Evolutionary conservation across 371 early-diverging fungal genomes (phyloP).

Genomic region (Actinomortierella ambigua): DNA sequence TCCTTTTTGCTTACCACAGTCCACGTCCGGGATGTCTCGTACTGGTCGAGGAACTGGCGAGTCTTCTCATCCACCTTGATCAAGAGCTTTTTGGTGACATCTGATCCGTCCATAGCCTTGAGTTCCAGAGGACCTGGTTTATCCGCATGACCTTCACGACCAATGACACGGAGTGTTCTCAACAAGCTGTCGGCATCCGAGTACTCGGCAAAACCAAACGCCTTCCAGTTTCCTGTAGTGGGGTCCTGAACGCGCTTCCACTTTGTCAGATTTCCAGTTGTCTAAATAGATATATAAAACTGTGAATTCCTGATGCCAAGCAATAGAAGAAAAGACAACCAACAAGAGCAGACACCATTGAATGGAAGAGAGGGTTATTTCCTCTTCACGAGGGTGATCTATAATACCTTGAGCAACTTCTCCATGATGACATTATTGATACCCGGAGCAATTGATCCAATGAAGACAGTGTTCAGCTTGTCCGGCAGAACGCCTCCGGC

Average conservation of each 20-base stretch:
- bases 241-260: conserved; percentile 82
- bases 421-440: conserved; percentile 76
- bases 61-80: conserved; percentile 80
- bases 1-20: conserved; percentile 40
- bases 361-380: too few relatives aligned
- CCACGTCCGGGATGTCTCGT: conserved; percentile 50
- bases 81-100: conserved; percentile 62
- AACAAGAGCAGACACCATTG: too few relatives aligned
- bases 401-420: conserved; percentile 64
- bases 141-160: conserved; percentile 63
- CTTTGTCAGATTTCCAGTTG: conserved; percentile 62
- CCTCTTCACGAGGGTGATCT: not conserved
- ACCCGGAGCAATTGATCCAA: conserved; percentile 77
- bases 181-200: conserved; percentile 71
- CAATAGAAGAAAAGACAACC: conserved; percentile 11
- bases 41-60: conserved; percentile 64
- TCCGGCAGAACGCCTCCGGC: conserved; percentile 50
- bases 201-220: conserved; percentile 85
- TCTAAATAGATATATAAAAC: conserved; percentile 42
- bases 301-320: conserved; percentile 10
- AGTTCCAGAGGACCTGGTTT: conserved; percentile 52
- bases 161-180: conserved; percentile 72
- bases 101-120: conserved; percentile 63
- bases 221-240: conserved; percentile 66
- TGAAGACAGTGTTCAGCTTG: conserved; percentile 75